phyloP scores from a whole-genome alignment of 306 rosid genomes.

The Mimosa bimucronata region DNA sequence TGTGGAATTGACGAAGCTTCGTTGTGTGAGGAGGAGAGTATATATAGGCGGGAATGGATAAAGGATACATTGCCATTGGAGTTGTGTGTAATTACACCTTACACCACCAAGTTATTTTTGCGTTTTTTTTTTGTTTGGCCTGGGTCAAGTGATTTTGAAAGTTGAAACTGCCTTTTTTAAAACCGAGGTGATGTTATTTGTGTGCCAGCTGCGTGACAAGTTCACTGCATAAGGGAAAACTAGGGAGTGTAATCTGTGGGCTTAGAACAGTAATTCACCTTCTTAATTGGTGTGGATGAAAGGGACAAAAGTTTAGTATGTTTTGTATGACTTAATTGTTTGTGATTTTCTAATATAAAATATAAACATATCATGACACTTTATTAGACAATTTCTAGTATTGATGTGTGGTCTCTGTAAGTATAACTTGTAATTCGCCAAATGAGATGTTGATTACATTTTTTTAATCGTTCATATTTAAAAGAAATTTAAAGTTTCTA shows the following conservation, averaged over 20 bases:
- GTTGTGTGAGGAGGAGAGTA: not conserved
- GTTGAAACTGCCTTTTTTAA: not conserved
- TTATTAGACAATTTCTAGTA: too few relatives aligned
- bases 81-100: conserved; percentile 48
- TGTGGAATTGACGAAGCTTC: not conserved
- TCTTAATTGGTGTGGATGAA: not conserved
- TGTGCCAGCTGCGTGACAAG: not conserved
- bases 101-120: not conserved
- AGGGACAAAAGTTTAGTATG: not conserved
- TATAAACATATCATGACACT: too few relatives aligned
- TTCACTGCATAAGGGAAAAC: not conserved
- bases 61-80: conserved; percentile 16
- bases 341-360: not conserved
- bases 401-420: too few relatives aligned
- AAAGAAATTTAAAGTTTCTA: too few relatives aligned
- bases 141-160: not conserved
- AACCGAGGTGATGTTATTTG: not conserved
- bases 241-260: not conserved
- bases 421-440: too few relatives aligned
- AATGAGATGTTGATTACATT: too few relatives aligned
- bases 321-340: not conserved
- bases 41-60: not conserved
- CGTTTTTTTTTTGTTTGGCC: too few relatives aligned
- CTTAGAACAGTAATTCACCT: not conserved
- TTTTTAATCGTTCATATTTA: too few relatives aligned